phyloP scores from a whole-genome alignment of 768 basidiomycete genomes.

The Steccherinum ochraceum region DNA sequence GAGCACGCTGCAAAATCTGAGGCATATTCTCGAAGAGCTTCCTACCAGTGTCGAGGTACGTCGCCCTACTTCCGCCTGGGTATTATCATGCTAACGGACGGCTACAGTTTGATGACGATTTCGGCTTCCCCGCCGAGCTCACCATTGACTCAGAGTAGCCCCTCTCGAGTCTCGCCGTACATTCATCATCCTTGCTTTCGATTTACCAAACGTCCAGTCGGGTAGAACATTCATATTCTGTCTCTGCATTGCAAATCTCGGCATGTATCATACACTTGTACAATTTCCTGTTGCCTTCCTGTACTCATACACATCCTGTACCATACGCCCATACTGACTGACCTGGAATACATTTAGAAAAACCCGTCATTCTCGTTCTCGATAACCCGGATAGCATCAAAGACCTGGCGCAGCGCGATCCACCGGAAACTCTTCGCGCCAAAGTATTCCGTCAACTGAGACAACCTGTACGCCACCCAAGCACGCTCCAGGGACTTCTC shows the following conservation, averaged over 20 bases:
- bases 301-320: neutral
- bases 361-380: constrained; percentile 23
- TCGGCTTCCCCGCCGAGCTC: too few relatives aligned
- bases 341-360: neutral
- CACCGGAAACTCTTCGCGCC: constrained; percentile 60
- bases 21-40: constrained; percentile 10
- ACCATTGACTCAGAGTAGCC: too few relatives aligned
- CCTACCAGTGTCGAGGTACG: constrained; percentile 15
- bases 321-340: too few relatives aligned
- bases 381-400: constrained; percentile 42
- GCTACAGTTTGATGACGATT: neutral
- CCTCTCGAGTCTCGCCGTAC: too few relatives aligned
- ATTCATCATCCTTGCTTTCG: too few relatives aligned
- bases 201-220: too few relatives aligned
- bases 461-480: constrained; percentile 53
- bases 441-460: constrained; percentile 31
- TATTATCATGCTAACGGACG: neutral
- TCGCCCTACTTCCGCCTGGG: neutral
- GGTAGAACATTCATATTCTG: too few relatives aligned
- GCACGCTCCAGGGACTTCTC: constrained; percentile 39
- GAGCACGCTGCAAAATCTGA: constrained; percentile 12
- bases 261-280: too few relatives aligned
- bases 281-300: too few relatives aligned
- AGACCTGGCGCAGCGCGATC: constrained; percentile 51
- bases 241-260: too few relatives aligned